Base-by-base conservation (phyloP, 2,329 filamentous ascomycete genomes). In the Diaporthe sp. region DNA sequence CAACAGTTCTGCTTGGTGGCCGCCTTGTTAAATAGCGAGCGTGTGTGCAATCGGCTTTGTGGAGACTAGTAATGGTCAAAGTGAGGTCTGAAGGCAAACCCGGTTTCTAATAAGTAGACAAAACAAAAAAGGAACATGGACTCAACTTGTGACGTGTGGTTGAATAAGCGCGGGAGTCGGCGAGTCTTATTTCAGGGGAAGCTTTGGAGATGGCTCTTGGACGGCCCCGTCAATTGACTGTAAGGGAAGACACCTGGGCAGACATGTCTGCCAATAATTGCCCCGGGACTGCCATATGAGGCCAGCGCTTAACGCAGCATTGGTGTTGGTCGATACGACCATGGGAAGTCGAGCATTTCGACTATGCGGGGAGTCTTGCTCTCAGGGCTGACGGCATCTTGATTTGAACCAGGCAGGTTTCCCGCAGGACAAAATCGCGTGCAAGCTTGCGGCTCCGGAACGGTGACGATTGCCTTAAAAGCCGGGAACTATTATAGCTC, bases 401-500 rank as follows among this genome's bases (percentile, higher is more conserved):
- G 65, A 51, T 39, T 68, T 53, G 65, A 25, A 68, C 37, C 61
- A 15, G 39, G 44, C 62, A 37, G 42, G n/a, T 62, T 28, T 44
- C 25, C 9, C 1, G n/a, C 6, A 42, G 28, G 28, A 37, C 22
- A 22, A 5, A n/a, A 34, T 15, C 6, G 19, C 62, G 6, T 37
- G 62, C 44, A 9, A 39, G 31, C 28, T 10, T 68, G 62, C 62
- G 62, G 44, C 62, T 68, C 62, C 31, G 31, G 31, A 15, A 51
- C n/a, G 22, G 65, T 55, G 65, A 69, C 65, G 65, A 69, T 25
- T 51, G 65, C 49, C 34, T 69, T 55, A 55, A 53, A 9, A 69
- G 49, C 34, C 65, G 65, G 65, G 65, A 69, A 22, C 65, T 69
- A 69, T 42, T 55, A 69, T 42, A 55, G 65, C 65, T 69, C 49